Base-by-base conservation (phyloP, 2,329 filamentous ascomycete species). In the Colletotrichum melonis region DNA sequence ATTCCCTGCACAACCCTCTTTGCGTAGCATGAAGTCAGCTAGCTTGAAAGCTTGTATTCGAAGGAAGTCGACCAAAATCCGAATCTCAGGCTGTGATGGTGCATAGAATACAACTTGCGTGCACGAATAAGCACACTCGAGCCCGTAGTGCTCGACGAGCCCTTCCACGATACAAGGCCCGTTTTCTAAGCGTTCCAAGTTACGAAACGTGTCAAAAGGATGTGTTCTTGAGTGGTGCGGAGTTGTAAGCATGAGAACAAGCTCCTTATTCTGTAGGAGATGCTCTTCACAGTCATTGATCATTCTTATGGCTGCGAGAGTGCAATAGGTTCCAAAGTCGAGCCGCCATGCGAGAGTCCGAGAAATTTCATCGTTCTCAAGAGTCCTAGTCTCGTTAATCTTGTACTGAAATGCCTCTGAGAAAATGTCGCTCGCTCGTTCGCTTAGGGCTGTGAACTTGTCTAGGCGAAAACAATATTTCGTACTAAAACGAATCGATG, bases 341-440 rank as follows among this genome's bases (percentile, higher is more conserved):
- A 38, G 0, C 14, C 4, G 35, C 35, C 35, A 38, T 38, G 35
- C 0, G 12, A 12, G 3, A 11, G 11, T 38, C 35, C 1, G 14
- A 38, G 11, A 16, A 38, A 1, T 4, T 14, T 1, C 1, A 14
- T 38, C 2, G 35, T 14, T 38, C 35, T 38, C 35, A 14, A 38
- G 35, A 4, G 4, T 38, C 11, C 35, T 14, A 4, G 5, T 14
- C 49, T 1, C 7, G 16, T 1, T 1, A 5, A 24, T 8, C 7
- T 30, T 30, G 28, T 30, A 8, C 28, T 30, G 28, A 30, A 30
- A 30, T 30, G 28, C 28, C 2, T 30, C 28, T 1, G 28, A 30
- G 28, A 1, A 8, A 8, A 19, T n/a, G 0, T 0, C 0, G 7
- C 35, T 9, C 4, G 46, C 46, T 8, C 54, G n/a, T 9, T 5